Conservation (phyloP, 352 stramenopile species). For the Globisporangium lucens region DNA sequence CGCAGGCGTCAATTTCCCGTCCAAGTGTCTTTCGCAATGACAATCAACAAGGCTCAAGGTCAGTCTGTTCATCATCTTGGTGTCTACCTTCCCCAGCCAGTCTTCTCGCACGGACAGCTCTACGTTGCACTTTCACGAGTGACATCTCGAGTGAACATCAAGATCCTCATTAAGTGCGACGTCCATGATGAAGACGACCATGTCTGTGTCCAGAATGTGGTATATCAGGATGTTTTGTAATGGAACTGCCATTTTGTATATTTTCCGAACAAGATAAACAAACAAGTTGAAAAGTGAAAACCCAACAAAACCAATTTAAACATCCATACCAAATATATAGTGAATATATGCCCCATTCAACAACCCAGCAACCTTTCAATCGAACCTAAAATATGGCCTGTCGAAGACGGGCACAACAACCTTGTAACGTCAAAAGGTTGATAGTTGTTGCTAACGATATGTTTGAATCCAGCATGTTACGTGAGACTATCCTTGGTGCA, state of each 20-base stretch:
- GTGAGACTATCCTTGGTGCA: neutral
- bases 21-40: slow-evolving; percentile 31
- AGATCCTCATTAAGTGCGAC: slow-evolving; percentile 13
- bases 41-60: slow-evolving; percentile 37
- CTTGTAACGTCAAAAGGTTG: neutral
- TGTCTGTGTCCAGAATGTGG: slow-evolving; percentile 16
- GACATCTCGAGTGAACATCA: slow-evolving; percentile 16
- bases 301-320: too few relatives aligned
- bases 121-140: slow-evolving; percentile 30
- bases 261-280: neutral
- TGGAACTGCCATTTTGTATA: neutral
- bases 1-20: slow-evolving; percentile 29
- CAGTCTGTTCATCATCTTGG: slow-evolving; percentile 33
- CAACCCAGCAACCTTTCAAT: too few relatives aligned
- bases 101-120: slow-evolving; percentile 30
- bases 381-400: too few relatives aligned
- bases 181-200: slow-evolving; percentile 16
- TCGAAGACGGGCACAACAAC: too few relatives aligned
- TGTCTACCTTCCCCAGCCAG: slow-evolving; percentile 21
- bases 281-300: too few relatives aligned
- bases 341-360: too few relatives aligned
- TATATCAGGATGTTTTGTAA: slow-evolving; percentile 12
- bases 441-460: neutral
- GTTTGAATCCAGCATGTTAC: neutral
- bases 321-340: too few relatives aligned